Evolutionary conservation across 768 basidiomycete species (phyloP).

Genomic region (Tylopilus sp.): DNA sequence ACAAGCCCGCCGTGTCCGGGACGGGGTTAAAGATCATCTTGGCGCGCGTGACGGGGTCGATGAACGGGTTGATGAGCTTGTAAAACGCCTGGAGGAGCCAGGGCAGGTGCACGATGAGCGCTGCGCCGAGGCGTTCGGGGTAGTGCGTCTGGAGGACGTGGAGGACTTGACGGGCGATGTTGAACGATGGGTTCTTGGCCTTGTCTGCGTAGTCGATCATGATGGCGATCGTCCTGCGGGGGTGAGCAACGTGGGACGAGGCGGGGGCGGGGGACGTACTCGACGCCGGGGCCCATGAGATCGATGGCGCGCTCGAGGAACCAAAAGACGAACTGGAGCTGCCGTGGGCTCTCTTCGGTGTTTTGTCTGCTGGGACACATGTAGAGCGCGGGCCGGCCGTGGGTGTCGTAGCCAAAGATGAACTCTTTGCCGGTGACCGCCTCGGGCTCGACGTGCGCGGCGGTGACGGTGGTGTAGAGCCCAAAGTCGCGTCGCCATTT

Average conservation of each 20-base stretch:
- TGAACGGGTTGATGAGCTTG: conserved; percentile 74
- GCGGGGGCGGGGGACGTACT: conserved; percentile 43
- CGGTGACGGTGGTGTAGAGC: conserved; percentile 57
- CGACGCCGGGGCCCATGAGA: conserved; percentile 77
- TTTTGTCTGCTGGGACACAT: conserved; percentile 73
- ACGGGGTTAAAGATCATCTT: conserved; percentile 76
- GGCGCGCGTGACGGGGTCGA: conserved; percentile 76
- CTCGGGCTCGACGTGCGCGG: conserved; percentile 70
- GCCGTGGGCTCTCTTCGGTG: conserved; percentile 62
- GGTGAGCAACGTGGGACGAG: background rate
- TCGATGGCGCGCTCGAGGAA: conserved; percentile 74
- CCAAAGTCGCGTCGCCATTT: conserved; percentile 82
- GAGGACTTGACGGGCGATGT: conserved; percentile 41
- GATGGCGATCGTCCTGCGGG: conserved; percentile 56
- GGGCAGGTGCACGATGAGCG: conserved; percentile 78
- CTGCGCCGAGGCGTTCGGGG: conserved; percentile 77
- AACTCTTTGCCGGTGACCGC: conserved; percentile 81
- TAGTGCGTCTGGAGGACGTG: conserved; percentile 78
- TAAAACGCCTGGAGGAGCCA: conserved; percentile 72
- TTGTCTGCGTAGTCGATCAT: conserved; percentile 78
- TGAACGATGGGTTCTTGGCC: conserved; percentile 53
- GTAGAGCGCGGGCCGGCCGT: conserved; percentile 65
- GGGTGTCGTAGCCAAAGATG: conserved; percentile 69
- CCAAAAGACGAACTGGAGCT: conserved; percentile 75
- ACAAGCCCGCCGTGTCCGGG: conserved; percentile 21